A percentile compares a stretch with the other conserved stretches of the same genome.
Conservation (phyloP, 176 grass and related monocot species). For the Cenchrus purpureus region DNA sequence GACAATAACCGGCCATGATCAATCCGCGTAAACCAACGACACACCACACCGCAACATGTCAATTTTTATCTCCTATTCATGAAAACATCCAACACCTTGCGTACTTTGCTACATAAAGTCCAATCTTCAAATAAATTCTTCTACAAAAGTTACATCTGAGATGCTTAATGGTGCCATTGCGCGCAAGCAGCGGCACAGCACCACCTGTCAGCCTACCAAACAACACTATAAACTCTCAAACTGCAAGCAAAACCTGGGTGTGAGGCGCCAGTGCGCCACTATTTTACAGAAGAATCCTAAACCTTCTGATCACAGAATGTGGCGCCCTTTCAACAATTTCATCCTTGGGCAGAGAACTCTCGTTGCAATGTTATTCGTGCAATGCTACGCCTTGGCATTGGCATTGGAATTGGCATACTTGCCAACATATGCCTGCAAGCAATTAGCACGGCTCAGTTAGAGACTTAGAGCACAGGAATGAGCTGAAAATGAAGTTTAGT, state of each 20-base stretch:
- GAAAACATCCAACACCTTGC: constrained; percentile 6
- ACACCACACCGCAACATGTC: background rate
- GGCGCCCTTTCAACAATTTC: constrained; percentile 7
- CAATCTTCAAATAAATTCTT: constrained; percentile 22
- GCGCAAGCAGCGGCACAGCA: background rate
- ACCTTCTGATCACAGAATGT: background rate
- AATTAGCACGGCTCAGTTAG: background rate
- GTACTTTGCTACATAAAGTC: constrained; percentile 29
- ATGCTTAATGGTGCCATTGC: background rate
- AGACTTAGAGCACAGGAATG: background rate
- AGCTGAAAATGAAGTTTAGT: background rate
- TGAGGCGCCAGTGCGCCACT: background rate
- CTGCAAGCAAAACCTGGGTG: background rate
- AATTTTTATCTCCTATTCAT: background rate
- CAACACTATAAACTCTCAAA: constrained; percentile 24
- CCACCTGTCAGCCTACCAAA: constrained; percentile 12
- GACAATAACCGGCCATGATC: background rate
- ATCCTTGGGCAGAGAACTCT: background rate
- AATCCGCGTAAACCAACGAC: background rate
- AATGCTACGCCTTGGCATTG: constrained; percentile 48
- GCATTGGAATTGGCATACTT: constrained; percentile 58
- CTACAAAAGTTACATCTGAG: constrained; percentile 40
- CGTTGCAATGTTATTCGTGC: background rate
- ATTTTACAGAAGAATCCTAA: constrained; percentile 28
- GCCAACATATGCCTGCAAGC: constrained; percentile 79